Evolutionary conservation across 345 rosid species (phyloP).

Genomic region (Eucalyptus fibrosa): DNA sequence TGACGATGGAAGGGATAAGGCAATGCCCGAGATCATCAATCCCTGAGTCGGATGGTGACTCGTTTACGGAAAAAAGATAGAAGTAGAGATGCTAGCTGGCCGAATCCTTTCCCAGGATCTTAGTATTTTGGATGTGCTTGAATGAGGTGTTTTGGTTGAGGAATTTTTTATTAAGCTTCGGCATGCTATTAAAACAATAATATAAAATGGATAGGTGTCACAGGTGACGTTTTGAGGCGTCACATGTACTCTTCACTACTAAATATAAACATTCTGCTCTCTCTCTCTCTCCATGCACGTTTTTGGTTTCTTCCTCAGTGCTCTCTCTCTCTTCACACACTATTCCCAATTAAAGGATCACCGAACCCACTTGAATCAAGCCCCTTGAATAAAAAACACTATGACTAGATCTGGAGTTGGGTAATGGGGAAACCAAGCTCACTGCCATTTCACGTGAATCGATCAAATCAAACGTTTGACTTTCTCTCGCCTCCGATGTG

Average conservation of each 20-base stretch:
- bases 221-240: fast-evolving
- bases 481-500: neutral
- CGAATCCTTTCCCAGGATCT: no score
- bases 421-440: neutral
- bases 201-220: no score
- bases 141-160: no score
- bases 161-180: no score
- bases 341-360: neutral
- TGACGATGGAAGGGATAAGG: no score
- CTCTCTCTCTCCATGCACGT: neutral
- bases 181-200: no score
- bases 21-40: fast-evolving
- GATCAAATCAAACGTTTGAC: neutral
- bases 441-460: neutral
- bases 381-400: neutral
- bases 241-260: no score
- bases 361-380: neutral
- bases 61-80: no score
- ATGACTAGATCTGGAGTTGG: neutral
- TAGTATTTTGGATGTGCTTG: no score
- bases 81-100: no score
- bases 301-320: neutral
- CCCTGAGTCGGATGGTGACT: no score
- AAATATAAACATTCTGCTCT: neutral
- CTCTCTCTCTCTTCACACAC: neutral